Percentiles rank a stretch among this genome's conserved stretches.
These are phyloP conservation scores for Tephrocybe sp. DNA, from an alignment of 768 basidiomycete species.

Conservation along the genomic window DNA sequence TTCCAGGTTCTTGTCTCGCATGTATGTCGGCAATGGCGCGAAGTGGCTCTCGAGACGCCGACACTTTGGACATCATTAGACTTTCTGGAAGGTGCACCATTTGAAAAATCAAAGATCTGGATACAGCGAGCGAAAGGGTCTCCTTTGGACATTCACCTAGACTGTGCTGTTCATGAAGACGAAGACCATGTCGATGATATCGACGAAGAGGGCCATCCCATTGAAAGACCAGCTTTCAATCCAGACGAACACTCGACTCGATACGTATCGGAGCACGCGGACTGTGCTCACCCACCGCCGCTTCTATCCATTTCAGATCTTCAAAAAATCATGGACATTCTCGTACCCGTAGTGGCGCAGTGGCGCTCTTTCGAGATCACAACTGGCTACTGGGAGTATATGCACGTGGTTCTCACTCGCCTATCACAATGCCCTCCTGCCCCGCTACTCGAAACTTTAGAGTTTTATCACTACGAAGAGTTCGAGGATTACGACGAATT, in stretches of 20 bases:
- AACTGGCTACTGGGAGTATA: constrained; percentile 44
- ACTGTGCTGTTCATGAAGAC: constrained; percentile 27
- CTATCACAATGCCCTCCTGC: constrained; percentile 45
- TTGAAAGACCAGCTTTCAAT: background rate
- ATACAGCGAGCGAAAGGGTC: constrained; percentile 53
- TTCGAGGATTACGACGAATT: constrained; percentile 39
- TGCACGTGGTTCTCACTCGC: constrained; percentile 38
- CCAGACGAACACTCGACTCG: constrained; percentile 7
- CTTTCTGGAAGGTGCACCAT: constrained; percentile 37
- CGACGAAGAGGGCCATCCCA: constrained; percentile 9
- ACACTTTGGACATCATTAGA: constrained; percentile 53
- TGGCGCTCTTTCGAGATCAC: constrained; percentile 52
- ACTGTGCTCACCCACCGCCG: constrained; percentile 16
- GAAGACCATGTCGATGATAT: constrained; percentile 24
- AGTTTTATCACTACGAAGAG: constrained; percentile 57
- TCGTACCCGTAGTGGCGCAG: constrained; percentile 50
- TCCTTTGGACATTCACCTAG: constrained; percentile 53
- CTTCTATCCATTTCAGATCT: constrained; percentile 33
- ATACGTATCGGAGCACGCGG: constrained; percentile 19
- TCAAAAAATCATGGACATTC: constrained; percentile 33
- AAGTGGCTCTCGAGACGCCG: constrained; percentile 47
- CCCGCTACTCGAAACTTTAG: constrained; percentile 49
- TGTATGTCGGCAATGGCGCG: constrained; percentile 60
- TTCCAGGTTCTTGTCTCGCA: constrained; percentile 61
- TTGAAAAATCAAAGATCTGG: constrained; percentile 40